These are phyloP conservation scores for Colletotrichum destructivum DNA, from an alignment of 2,329 filamentous ascomycete species.

Conservation along the genomic window DNA sequence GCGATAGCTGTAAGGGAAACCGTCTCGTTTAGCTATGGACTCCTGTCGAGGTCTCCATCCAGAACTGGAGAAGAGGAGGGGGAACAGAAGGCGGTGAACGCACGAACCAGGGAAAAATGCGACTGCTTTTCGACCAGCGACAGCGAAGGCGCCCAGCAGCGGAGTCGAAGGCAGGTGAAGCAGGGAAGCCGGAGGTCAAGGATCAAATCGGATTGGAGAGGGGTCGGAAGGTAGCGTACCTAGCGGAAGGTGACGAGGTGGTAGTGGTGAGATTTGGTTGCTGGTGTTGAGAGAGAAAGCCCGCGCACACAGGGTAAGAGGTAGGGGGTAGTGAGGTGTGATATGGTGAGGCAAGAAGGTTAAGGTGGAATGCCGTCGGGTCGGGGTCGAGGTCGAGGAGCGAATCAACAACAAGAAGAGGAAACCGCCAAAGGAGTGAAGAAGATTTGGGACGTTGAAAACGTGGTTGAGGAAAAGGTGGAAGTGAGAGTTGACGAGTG, in stretches of 20 bases:
- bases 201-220: constrained; percentile 35
- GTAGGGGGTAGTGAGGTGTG: background rate
- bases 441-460: constrained; percentile 10
- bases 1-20: constrained; percentile 35
- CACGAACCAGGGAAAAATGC: constrained; percentile 41
- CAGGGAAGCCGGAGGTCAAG: constrained; percentile 40
- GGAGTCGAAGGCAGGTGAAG: constrained; percentile 30
- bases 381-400: constrained; percentile 9
- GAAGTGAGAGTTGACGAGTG: constrained; percentile 16
- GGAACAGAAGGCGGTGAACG: constrained; percentile 41
- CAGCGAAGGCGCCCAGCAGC: constrained; percentile 32
- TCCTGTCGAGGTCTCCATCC: constrained; percentile 38
- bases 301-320: background rate
- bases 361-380: background rate
- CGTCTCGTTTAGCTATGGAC: constrained; percentile 41
- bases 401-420: constrained; percentile 34
- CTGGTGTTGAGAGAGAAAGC: background rate
- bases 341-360: constrained; percentile 1
- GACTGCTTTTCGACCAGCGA: constrained; percentile 39
- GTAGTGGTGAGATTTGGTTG: background rate
- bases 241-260: constrained; percentile 4
- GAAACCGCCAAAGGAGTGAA: constrained; percentile 37
- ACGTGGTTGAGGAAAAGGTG: constrained; percentile 7
- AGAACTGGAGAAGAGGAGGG: constrained; percentile 39
- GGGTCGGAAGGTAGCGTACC: constrained; percentile 6